Conservation (phyloP, 83 land plant genomes). For the Diphasiastrum complanatum region DNA sequence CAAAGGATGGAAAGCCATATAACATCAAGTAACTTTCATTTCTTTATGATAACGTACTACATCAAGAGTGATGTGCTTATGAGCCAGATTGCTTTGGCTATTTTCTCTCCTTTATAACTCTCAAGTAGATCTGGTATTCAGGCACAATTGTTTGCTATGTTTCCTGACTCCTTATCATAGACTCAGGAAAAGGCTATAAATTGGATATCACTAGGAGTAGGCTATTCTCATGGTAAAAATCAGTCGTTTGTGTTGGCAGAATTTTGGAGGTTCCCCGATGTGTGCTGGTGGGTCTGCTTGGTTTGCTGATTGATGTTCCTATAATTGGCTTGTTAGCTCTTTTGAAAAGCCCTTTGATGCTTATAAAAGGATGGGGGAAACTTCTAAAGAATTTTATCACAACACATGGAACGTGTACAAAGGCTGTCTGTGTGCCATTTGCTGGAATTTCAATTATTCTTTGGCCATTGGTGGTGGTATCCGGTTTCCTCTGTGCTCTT, state of each 20-base stretch:
- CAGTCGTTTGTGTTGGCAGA: too few relatives aligned
- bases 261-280: conserved; percentile 49
- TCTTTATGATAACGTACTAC: too few relatives aligned
- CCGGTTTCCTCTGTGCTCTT: conserved; percentile 44
- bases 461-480: conserved; percentile 78
- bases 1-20: background rate
- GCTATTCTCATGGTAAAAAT: too few relatives aligned
- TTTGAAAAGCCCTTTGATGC: conserved; percentile 70
- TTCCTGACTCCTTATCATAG: too few relatives aligned
- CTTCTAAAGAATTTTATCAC: conserved; percentile 60
- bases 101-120: too few relatives aligned
- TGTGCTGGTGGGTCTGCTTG: conserved; percentile 41
- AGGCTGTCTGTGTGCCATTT: conserved; percentile 83
- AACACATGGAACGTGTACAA: conserved; percentile 73
- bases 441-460: conserved; percentile 75
- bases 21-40: too few relatives aligned
- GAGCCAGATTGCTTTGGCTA: too few relatives aligned
- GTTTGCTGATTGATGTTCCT: conserved; percentile 48
- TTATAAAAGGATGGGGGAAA: conserved; percentile 78
- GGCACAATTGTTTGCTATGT: too few relatives aligned
- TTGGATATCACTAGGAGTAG: too few relatives aligned
- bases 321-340: conserved; percentile 51
- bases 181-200: too few relatives aligned
- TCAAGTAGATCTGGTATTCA: too few relatives aligned
- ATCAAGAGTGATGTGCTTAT: too few relatives aligned